phyloP scores from a whole-genome alignment of 768 basidiomycete species.

The Kwoniella sp. region DNA sequence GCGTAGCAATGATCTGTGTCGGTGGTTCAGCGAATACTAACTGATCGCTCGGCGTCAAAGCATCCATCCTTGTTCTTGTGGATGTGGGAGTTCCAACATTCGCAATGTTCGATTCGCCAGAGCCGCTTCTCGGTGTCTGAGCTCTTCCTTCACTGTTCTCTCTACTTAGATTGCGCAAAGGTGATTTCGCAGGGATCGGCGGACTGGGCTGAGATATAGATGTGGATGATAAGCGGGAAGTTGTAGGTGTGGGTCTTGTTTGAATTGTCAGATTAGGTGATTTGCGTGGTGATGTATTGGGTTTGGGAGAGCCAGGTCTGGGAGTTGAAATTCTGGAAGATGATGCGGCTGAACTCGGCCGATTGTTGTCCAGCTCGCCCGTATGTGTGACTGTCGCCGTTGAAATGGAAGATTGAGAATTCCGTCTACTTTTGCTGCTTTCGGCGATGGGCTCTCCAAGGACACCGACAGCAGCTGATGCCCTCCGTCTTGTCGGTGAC shows the following conservation, averaged over 20 bases:
- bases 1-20: slow-evolving; percentile 10
- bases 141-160: slow-evolving; percentile 19
- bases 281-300: slow-evolving; percentile 11
- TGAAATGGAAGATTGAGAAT: not conserved
- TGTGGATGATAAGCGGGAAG: slow-evolving; percentile 21
- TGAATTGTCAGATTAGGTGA: slow-evolving; percentile 24
- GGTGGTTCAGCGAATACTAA: not conserved
- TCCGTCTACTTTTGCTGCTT: not conserved
- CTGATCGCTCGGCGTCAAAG: not conserved
- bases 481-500: not conserved
- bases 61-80: not conserved
- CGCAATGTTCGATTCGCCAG: slow-evolving; percentile 22
- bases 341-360: not conserved
- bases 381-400: not conserved
- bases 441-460: not conserved
- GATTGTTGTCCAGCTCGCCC: not conserved
- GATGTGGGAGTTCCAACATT: slow-evolving; percentile 19
- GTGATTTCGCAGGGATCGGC: slow-evolving; percentile 45
- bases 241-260: slow-evolving; percentile 9
- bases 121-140: slow-evolving; percentile 12
- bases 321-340: not conserved
- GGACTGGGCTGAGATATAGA: slow-evolving; percentile 32
- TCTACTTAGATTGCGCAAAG: slow-evolving; percentile 31
- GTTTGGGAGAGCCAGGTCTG: not conserved
- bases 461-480: not conserved